These are phyloP conservation scores for Daldinia concentrica DNA, from an alignment of 495 filamentous ascomycete genomes.

Conservation along the genomic window DNA sequence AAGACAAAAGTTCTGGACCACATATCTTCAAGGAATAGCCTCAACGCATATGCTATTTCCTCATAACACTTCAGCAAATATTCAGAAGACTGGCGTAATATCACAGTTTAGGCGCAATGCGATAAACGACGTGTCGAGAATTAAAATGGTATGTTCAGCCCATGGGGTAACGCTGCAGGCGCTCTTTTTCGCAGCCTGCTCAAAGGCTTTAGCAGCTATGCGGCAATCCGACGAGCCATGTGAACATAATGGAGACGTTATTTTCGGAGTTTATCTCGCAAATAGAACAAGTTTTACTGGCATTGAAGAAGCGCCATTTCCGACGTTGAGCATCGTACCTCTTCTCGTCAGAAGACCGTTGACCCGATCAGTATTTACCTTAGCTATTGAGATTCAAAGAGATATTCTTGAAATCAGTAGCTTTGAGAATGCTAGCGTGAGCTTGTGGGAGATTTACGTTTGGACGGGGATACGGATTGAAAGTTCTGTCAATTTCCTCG, in stretches of 20 bases:
- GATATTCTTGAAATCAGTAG: conserved; percentile 53
- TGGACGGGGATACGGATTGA: conserved; percentile 59
- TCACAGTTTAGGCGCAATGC: conserved; percentile 29
- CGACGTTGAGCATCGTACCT: conserved; percentile 55
- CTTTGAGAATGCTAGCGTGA: conserved; percentile 47
- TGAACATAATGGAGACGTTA: conserved; percentile 28
- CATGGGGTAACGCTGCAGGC: conserved; percentile 53
- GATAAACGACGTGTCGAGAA: conserved; percentile 21
- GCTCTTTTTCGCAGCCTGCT: conserved; percentile 56
- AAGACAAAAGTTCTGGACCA: conserved; percentile 62
- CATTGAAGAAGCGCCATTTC: conserved; percentile 41
- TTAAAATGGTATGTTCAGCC: conserved; percentile 30
- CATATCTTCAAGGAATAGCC: conserved; percentile 54
- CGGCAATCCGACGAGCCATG: not conserved
- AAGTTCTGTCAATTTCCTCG: conserved; percentile 67
- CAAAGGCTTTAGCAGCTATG: conserved; percentile 35
- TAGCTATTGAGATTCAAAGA: conserved; percentile 51
- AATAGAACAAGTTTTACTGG: conserved; percentile 47
- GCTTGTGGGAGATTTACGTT: conserved; percentile 59
- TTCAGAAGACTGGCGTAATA: conserved; percentile 9
- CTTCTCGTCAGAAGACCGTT: conserved; percentile 43
- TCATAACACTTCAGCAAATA: not conserved
- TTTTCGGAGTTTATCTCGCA: conserved; percentile 59
- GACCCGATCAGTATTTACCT: not conserved
- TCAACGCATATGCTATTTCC: not conserved